A percentile compares a stretch with the other conserved stretches of the same genome.
Conservation (phyloP, 2,329 filamentous ascomycete genomes). For the Sclerotiophoma versabilis region DNA sequence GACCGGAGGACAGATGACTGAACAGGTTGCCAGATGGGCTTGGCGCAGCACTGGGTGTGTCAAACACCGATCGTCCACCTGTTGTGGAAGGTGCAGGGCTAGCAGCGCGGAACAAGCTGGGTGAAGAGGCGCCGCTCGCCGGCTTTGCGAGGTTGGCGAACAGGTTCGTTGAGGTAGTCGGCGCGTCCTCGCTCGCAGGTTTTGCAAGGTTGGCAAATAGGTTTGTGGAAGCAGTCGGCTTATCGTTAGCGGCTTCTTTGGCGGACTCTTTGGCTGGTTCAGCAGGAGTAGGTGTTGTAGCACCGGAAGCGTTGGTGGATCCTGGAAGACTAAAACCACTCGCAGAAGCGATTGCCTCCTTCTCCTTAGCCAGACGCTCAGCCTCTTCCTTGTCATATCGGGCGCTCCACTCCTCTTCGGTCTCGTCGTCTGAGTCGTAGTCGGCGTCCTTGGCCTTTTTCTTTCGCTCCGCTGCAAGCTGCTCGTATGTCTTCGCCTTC, state of each 20-base stretch:
- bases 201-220: constrained; percentile 22
- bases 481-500: constrained; percentile 40
- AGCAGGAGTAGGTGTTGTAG: constrained; percentile 8
- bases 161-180: constrained; percentile 19
- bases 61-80: constrained; percentile 43
- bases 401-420: constrained; percentile 42
- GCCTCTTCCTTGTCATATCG: constrained; percentile 42
- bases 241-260: not conserved
- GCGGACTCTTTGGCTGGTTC: constrained; percentile 3
- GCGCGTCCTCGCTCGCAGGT: constrained; percentile 12
- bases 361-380: constrained; percentile 37
- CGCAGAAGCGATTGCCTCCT: constrained; percentile 30
- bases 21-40: constrained; percentile 42
- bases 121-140: constrained; percentile 31
- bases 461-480: constrained; percentile 45
- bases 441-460: constrained; percentile 45
- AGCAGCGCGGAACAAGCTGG: constrained; percentile 31
- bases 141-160: constrained; percentile 31
- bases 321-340: constrained; percentile 29
- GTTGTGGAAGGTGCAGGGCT: constrained; percentile 42
- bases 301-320: constrained; percentile 11
- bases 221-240: constrained; percentile 23
- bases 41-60: constrained; percentile 29
- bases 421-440: constrained; percentile 48
- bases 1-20: constrained; percentile 43